A percentile compares a stretch with the other conserved stretches of the same genome.
Conservation (phyloP, 2,329 filamentous ascomycete species). For the Colletotrichum simmondsii region DNA sequence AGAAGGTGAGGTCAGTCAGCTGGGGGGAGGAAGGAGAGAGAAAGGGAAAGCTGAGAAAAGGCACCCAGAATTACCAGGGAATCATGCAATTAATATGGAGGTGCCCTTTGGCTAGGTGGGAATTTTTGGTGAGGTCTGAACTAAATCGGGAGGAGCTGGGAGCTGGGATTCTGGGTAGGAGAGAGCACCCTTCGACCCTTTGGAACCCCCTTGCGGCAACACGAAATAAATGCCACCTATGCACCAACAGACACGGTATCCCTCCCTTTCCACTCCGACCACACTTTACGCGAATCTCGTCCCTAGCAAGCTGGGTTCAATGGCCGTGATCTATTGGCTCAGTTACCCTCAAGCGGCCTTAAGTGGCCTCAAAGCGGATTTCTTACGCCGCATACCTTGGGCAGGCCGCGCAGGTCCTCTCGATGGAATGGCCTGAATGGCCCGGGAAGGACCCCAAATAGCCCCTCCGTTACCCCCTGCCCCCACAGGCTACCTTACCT, state of each 20-base stretch:
- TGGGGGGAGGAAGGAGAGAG: neutral
- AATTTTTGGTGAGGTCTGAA: slow-evolving; percentile 27
- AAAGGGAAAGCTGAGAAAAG: slow-evolving; percentile 10
- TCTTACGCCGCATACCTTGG: neutral
- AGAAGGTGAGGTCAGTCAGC: slow-evolving; percentile 9
- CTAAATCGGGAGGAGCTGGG: slow-evolving; percentile 28
- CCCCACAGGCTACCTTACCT: slow-evolving; percentile 13
- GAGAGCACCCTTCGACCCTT: neutral
- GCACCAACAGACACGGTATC: slow-evolving; percentile 33
- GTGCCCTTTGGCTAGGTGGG: slow-evolving; percentile 9
- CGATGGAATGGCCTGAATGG: slow-evolving; percentile 30
- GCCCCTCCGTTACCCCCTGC: slow-evolving; percentile 13
- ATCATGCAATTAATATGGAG: slow-evolving; percentile 33
- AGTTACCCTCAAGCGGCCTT: neutral
- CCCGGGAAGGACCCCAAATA: neutral
- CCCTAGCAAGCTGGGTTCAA: neutral
- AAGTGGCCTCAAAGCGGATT: neutral
- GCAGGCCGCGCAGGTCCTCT: slow-evolving; percentile 22
- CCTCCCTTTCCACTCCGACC: slow-evolving; percentile 26
- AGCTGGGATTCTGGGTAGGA: neutral
- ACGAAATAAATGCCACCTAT: slow-evolving; percentile 36
- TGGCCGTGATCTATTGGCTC: slow-evolving; percentile 11
- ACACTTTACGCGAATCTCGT: slow-evolving; percentile 31
- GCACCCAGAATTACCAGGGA: slow-evolving; percentile 14
- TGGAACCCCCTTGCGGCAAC: slow-evolving; percentile 24